These are phyloP conservation scores for Zopfia rhizophila DNA, from an alignment of 2,329 filamentous ascomycete species.

Conservation along the genomic window DNA sequence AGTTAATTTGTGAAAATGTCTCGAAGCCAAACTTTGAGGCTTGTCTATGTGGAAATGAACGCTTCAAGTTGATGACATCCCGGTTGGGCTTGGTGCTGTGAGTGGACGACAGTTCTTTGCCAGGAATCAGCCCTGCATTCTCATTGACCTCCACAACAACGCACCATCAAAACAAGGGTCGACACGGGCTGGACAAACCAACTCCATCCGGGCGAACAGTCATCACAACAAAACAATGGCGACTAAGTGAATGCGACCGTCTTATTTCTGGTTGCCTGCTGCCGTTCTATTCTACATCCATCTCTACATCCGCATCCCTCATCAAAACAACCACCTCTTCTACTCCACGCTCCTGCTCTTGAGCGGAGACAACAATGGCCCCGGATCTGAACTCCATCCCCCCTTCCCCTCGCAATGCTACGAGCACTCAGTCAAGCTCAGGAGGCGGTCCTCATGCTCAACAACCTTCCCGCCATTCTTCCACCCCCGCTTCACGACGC, in stretches of 20 bases:
- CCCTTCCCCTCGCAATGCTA: slow-evolving; percentile 45
- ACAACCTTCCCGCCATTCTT: slow-evolving; percentile 44
- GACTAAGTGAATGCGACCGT: slow-evolving; percentile 21
- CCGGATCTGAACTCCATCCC: slow-evolving; percentile 60
- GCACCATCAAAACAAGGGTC: slow-evolving; percentile 16
- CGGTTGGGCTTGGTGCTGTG: slow-evolving; percentile 23
- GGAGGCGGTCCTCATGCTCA: slow-evolving; percentile 35
- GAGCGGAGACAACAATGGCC: slow-evolving; percentile 51
- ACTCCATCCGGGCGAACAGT: slow-evolving; percentile 23
- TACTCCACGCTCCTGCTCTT: not conserved
- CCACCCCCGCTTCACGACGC: slow-evolving; percentile 56
- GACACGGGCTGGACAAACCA: slow-evolving; percentile 12
- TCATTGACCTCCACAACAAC: slow-evolving; percentile 23
- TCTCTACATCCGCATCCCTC: slow-evolving; percentile 9
- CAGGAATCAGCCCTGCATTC: slow-evolving; percentile 18
- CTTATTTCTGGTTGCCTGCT: slow-evolving; percentile 5
- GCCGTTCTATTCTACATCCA: slow-evolving; percentile 13
- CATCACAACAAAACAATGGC: slow-evolving; percentile 26
- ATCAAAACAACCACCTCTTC: not conserved
- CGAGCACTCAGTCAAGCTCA: slow-evolving; percentile 44
- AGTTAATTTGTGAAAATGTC: not conserved
- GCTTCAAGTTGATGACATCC: slow-evolving; percentile 32
- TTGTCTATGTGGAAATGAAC: slow-evolving; percentile 22
- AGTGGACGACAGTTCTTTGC: slow-evolving; percentile 27
- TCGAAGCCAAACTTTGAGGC: not conserved